phyloP scores from a whole-genome alignment of 805 yeast genomes.

The Blastobotrys muscicola region DNA sequence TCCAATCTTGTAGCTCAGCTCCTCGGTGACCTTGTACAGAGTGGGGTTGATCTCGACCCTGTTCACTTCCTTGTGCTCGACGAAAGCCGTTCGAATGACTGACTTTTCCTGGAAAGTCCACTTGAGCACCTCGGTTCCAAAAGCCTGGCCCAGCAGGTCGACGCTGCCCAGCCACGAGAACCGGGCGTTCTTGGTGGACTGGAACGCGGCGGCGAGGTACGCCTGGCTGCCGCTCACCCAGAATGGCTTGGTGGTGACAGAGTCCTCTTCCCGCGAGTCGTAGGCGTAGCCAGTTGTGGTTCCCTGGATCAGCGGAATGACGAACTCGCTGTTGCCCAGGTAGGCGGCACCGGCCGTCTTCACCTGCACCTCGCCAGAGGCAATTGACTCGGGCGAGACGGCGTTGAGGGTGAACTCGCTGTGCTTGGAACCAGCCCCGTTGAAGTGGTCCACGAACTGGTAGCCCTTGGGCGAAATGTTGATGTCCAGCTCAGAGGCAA shows the following conservation, averaged over 20 bases:
- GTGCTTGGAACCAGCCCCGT: conserved; percentile 23
- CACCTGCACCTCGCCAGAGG: not conserved
- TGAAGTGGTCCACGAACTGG: conserved; percentile 57
- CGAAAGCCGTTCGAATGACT: conserved; percentile 47
- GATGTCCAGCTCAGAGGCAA: conserved; percentile 74
- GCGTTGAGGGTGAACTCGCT: conserved; percentile 19
- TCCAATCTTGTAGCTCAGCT: conserved; percentile 42
- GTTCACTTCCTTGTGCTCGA: conserved; percentile 36
- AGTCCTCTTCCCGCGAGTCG: conserved; percentile 37
- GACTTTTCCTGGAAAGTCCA: conserved; percentile 73
- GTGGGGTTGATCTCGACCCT: conserved; percentile 24
- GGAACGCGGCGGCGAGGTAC: conserved; percentile 65
- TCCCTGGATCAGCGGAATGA: conserved; percentile 64
- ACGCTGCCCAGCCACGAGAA: conserved; percentile 71
- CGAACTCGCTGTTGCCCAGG: conserved; percentile 54
- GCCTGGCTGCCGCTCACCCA: conserved; percentile 85
- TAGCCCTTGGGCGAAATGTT: conserved; percentile 71
- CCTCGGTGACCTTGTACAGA: conserved; percentile 67
- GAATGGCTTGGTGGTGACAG: conserved; percentile 33
- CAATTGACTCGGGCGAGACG: conserved; percentile 6
- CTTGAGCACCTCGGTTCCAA: conserved; percentile 38
- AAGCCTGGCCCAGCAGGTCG: conserved; percentile 38
- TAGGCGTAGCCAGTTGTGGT: conserved; percentile 54
- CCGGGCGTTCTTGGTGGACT: conserved; percentile 71
- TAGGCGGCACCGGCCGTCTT: conserved; percentile 34